Percentiles rank a stretch among this genome's conserved stretches.
phyloP scores from a whole-genome alignment of 2,329 filamentous ascomycete genomes.

The Apiospora aurea region DNA sequence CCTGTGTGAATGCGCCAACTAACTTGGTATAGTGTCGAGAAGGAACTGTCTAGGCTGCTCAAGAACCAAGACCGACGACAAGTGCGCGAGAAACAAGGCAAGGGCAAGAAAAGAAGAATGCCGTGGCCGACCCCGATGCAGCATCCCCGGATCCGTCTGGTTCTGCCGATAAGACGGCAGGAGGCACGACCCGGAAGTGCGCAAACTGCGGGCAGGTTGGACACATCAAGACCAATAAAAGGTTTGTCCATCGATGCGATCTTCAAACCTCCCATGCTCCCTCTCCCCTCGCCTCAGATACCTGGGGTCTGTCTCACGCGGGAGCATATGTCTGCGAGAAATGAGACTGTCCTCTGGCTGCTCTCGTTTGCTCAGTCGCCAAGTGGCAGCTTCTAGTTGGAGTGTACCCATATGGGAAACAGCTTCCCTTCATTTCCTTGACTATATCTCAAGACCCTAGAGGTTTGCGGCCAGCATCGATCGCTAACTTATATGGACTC shows the following conservation, averaged over 20 bases:
- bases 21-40: constrained; percentile 61
- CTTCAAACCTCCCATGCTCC: constrained; percentile 30
- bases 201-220: constrained; percentile 97
- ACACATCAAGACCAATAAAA: constrained; percentile 99
- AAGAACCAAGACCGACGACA: constrained; percentile 91
- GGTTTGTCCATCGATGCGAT: constrained; percentile 64
- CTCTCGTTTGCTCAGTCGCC: constrained; percentile 2
- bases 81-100: constrained; percentile 84
- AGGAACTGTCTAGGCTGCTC: constrained; percentile 82
- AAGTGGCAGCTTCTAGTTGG: constrained; percentile 22
- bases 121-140: constrained; percentile 46
- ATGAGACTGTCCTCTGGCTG: constrained; percentile 17
- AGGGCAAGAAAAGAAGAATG: constrained; percentile 63
- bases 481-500: constrained; percentile 30
- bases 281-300: constrained; percentile 24
- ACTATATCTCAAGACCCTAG: neutral
- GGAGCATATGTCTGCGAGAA: neutral
- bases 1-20: constrained; percentile 27
- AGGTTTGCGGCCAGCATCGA: constrained; percentile 34
- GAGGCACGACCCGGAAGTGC: constrained; percentile 86
- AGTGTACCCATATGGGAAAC: neutral
- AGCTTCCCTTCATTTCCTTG: neutral
- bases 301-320: constrained; percentile 30
- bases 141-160: constrained; percentile 56
- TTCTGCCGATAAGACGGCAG: constrained; percentile 59